Evolutionary conservation across 495 filamentous ascomycete species (phyloP).

Genomic region (Hypoxylon perforatum): DNA sequence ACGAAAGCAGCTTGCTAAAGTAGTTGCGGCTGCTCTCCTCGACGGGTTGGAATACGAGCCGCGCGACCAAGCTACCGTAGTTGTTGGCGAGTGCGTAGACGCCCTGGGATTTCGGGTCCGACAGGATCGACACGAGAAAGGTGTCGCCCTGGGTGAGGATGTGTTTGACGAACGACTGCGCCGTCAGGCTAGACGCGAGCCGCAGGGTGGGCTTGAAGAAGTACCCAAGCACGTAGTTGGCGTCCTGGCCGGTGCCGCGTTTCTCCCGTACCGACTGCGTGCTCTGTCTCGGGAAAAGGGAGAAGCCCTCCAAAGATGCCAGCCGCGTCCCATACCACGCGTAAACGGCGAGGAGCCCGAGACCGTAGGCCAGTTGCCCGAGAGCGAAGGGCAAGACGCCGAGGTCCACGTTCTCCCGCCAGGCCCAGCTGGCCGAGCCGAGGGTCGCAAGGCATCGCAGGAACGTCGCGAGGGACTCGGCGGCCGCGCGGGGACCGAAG

Average conservation of each 20-base stretch:
- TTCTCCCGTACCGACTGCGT: constrained; percentile 9
- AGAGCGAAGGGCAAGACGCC: constrained; percentile 90
- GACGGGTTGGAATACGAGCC: constrained; percentile 92
- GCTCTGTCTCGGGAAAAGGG: constrained; percentile 58
- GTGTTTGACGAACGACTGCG: constrained; percentile 91
- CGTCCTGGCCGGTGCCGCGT: constrained; percentile 7
- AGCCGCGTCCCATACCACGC: constrained; percentile 57
- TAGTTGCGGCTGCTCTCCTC: constrained; percentile 91
- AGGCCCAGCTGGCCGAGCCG: constrained; percentile 68
- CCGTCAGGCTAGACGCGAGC: constrained; percentile 79
- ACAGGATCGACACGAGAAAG: constrained; percentile 80
- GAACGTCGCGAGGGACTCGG: constrained; percentile 83
- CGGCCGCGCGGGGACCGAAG: constrained; percentile 80
- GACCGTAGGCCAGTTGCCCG: constrained; percentile 83
- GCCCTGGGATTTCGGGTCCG: constrained; percentile 84
- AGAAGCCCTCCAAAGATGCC: constrained; percentile 63
- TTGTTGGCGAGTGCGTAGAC: constrained; percentile 93
- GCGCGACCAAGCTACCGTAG: constrained; percentile 90
- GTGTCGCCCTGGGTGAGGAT: constrained; percentile 94
- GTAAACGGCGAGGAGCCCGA: constrained; percentile 75
- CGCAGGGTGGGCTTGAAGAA: constrained; percentile 74
- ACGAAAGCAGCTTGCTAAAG: constrained; percentile 75
- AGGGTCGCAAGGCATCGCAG: constrained; percentile 79
- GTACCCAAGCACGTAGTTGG: constrained; percentile 65
- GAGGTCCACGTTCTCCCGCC: constrained; percentile 56